These are phyloP conservation scores for Nannochloropsis gaditana DNA, from an alignment of 108 stramenopile species.

Conservation along the genomic window DNA sequence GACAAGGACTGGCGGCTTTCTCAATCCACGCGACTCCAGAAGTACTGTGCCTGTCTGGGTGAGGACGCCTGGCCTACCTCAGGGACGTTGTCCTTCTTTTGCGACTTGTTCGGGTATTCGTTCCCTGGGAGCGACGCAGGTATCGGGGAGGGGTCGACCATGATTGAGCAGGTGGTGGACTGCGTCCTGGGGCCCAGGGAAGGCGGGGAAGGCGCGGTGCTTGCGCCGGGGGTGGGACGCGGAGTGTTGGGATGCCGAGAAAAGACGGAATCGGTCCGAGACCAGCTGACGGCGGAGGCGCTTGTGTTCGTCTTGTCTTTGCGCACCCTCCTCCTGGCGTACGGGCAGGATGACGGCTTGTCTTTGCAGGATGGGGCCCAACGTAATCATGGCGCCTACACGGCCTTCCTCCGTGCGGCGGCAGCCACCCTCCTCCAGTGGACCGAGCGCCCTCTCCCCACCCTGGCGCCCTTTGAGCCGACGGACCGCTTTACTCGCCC, in stretches of 20 bases:
- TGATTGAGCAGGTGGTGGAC: neutral
- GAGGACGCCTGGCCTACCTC: neutral
- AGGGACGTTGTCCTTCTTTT: neutral
- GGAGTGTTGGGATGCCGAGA: too few relatives aligned
- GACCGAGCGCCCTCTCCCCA: neutral
- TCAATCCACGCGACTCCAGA: neutral
- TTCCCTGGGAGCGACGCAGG: neutral
- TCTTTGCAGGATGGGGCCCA: neutral
- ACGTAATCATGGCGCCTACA: neutral
- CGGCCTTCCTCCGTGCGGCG: neutral
- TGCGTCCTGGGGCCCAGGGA: neutral
- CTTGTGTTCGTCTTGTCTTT: slow-evolving; percentile 7
- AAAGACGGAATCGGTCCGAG: too few relatives aligned
- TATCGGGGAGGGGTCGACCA: too few relatives aligned
- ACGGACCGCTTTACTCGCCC: neutral
- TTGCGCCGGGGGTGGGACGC: too few relatives aligned
- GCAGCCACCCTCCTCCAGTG: neutral
- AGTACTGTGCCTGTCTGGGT: neutral
- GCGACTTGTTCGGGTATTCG: neutral
- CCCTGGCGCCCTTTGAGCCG: neutral
- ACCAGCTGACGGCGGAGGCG: neutral
- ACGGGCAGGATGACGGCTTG: neutral
- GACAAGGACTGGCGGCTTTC: neutral
- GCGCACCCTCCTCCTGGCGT: neutral
- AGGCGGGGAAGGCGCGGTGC: too few relatives aligned